Evolutionary conservation across 2,329 filamentous ascomycete genomes (phyloP).

Genomic region (Cladorrhinum sp.): DNA sequence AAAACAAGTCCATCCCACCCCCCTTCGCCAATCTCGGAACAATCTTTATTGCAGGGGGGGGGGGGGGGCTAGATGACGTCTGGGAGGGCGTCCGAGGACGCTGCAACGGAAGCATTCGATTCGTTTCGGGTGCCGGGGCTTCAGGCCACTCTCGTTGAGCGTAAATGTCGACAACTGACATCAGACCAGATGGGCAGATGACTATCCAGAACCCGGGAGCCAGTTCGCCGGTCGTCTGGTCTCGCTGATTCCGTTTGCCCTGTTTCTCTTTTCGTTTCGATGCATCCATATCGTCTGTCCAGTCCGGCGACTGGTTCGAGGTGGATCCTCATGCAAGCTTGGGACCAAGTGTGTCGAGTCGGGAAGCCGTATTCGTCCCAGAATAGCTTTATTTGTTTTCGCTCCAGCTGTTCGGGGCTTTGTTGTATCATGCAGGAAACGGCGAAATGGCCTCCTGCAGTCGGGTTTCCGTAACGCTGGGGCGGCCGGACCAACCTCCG

Average conservation of each 20-base stretch:
- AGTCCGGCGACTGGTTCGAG: constrained; percentile 12
- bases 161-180: background rate
- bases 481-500: background rate
- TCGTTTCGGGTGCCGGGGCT: background rate
- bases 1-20: background rate
- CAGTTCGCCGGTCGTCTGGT: background rate
- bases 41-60: background rate
- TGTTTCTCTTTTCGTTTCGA: constrained; percentile 7
- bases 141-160: background rate
- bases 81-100: background rate
- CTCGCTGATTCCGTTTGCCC: background rate
- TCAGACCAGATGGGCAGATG: background rate
- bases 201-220: background rate
- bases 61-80: background rate
- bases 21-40: background rate
- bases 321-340: constrained; percentile 19
- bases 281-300: constrained; percentile 3
- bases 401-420: constrained; percentile 23
- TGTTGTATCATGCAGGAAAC: constrained; percentile 17
- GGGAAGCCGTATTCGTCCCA: constrained; percentile 24
- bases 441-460: background rate
- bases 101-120: background rate
- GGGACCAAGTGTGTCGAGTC: constrained; percentile 16
- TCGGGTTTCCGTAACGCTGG: background rate
- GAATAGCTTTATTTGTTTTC: constrained; percentile 10